Base-by-base conservation (phyloP, 805 yeast genomes). In the Nadsonia fulvescens region DNA sequence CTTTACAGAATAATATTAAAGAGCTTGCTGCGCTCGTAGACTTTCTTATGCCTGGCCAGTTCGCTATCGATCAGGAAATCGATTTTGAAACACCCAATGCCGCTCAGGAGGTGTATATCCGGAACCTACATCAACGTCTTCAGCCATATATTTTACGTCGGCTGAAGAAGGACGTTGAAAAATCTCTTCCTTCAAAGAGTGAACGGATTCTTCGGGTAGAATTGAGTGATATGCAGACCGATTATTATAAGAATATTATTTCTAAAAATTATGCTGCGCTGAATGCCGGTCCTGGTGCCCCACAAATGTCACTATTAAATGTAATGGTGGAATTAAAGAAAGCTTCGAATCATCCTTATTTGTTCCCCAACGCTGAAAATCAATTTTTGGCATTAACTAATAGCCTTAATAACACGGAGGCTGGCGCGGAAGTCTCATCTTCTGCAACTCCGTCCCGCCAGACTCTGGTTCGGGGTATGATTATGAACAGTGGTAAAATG, bases 401-500 rank as follows among this genome's bases (percentile, higher is more conserved):
- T 11, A 23, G 29, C 14, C 18, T 18, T 10, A 27, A 23, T 11
- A 16, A 20, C 20, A 63, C 63, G 21, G 58, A 62, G 20, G 46
- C 47, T 21, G 52, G 58, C 15, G 49, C 53, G 13, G n/a, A n/a
- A n/a, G n/a, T n/a, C n/a, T n/a, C n/a, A n/a, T n/a, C n/a, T n/a
- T n/a, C n/a, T n/a, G n/a, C n/a, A n/a, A n/a, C n/a, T n/a, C n/a
- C n/a, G n/a, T 60, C 82, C 1, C 63, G 94, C 32, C 95, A 86
- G 39, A 78, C 70, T 37, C 62, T 76, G 12, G 53, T 89, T 20
- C 69, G 82, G 44, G 99, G 98, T 9, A 56, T 89, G 58, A 78
- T 89, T 37, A 89, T 89, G 98, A 78, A 91, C 10, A 78, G 93
- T 5, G 99, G 99, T 41, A 89, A 89, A 47, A 89, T 89, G 98